phyloP scores from a whole-genome alignment of 208 protist genomes.

The Leptomonas seymouri region DNA sequence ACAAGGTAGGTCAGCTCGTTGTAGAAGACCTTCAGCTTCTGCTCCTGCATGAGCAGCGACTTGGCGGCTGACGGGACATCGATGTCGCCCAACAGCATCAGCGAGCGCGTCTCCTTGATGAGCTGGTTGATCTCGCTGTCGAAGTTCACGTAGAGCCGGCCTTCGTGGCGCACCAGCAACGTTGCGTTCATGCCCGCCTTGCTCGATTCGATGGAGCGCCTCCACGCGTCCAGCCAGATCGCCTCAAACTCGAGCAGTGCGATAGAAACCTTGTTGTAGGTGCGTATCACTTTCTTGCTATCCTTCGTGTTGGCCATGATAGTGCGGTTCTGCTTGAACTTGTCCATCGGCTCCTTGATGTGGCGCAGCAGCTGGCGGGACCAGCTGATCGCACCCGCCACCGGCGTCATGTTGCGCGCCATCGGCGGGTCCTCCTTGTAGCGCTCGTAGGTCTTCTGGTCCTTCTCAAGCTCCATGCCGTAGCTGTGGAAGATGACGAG shows the following conservation, averaged over 20 bases:
- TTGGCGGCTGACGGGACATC: constrained; percentile 90
- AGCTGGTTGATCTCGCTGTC: constrained; percentile 96
- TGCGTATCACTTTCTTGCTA: constrained; percentile 96
- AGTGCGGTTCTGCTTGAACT: constrained; percentile 94
- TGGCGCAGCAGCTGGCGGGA: constrained; percentile 95
- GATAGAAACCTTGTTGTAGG: constrained; percentile 96
- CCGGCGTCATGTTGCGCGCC: constrained; percentile 94
- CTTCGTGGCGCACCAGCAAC: constrained; percentile 94
- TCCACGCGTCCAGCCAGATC: constrained; percentile 96
- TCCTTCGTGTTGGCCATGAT: constrained; percentile 96
- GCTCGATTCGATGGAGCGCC: constrained; percentile 93
- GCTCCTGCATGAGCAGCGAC: constrained; percentile 94
- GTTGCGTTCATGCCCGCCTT: constrained; percentile 95
- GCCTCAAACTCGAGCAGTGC: constrained; percentile 97
- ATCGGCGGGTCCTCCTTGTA: constrained; percentile 95
- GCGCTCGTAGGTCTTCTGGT: constrained; percentile 96
- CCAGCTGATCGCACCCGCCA: constrained; percentile 96
- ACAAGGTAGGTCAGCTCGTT: constrained; percentile 94
- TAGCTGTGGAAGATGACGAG: constrained; percentile 97
- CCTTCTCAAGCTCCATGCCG: constrained; percentile 94
- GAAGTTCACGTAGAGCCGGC: constrained; percentile 98
- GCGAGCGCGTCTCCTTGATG: constrained; percentile 96
- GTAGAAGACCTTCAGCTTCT: constrained; percentile 96
- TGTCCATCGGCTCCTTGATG: constrained; percentile 97
- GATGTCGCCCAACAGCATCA: constrained; percentile 94